Evolutionary conservation across 106 monocot genomes (phyloP), one percentile per base, ranked within the genome.

Genomic region (Allium sativum): DNA sequence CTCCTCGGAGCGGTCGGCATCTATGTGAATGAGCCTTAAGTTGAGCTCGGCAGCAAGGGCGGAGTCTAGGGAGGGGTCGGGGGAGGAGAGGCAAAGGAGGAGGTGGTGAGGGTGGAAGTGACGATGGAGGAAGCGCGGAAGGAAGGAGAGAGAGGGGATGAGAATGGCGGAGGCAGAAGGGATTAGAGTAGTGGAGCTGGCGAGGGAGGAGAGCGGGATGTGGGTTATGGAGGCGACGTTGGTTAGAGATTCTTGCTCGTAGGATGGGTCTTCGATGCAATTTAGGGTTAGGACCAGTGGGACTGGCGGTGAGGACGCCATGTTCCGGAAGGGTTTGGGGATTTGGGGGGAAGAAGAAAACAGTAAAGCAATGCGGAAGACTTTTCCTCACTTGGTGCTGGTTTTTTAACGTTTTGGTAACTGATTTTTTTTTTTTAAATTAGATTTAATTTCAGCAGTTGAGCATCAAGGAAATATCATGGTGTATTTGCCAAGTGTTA

Each of bases 111-210:
- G 83, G 17, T 77, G 84, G 68, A 95, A 83, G 40, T 90, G 83
- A 16, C 94, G 86, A 65, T 95, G 94, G 14, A 86, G 90, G 9
- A 90, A 83, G 66, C 94, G 90, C 15, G 94, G 94, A 55, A 95
- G 84, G 67, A 87, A 90, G 45, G 87, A 75, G 44, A 95, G 86
- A 13, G 90, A 90, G 50, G 78, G 90, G 67, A 95, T 55, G 65
- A 95, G 76, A 17, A 95, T 77, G 4, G 68, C 86, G 15, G 86
- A 48, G 20, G 94, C 94, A 8, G 83, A 71, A 69, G 86, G 86
- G 77, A 90, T 77, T 31, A 31, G 31, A 31, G 31, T 31, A 65
- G 74, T 56, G 53, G 84, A 86, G n/a, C 64, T 65, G 59, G 84
- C 18, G 77, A 90, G 76, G 50, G 55, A 69, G 63, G 81, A 71